Evolutionary conservation across 441 rosid species (phyloP).

Genomic region (Pelargonium australe): DNA sequence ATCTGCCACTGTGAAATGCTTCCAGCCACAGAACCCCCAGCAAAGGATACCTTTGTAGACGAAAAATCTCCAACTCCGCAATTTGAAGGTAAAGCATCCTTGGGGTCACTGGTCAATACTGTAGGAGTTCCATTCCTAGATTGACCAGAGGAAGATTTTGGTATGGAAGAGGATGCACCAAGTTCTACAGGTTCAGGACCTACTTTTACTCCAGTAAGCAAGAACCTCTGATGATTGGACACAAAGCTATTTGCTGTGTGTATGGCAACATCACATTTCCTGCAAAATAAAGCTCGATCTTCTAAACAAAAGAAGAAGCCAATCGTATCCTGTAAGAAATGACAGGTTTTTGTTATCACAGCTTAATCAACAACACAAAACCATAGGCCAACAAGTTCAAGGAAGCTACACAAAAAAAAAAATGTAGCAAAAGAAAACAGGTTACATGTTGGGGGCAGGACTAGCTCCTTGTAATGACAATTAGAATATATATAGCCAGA

Average conservation of each 20-base stretch:
- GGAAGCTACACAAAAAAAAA: background rate
- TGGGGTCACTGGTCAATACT: background rate
- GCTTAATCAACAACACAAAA: background rate
- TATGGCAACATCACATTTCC: slow-evolving; percentile 85
- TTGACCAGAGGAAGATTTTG: background rate
- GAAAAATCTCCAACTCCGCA: background rate
- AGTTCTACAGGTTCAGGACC: slow-evolving; percentile 43
- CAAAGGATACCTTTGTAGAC: background rate
- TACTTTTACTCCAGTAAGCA: slow-evolving; percentile 86
- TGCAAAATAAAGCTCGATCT: slow-evolving; percentile 86
- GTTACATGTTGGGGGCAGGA: background rate
- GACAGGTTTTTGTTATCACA: background rate
- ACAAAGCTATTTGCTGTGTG: slow-evolving; percentile 64
- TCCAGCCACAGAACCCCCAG: background rate
- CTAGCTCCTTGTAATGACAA: background rate
- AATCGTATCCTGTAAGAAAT: slow-evolving; percentile 51
- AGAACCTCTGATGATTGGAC: slow-evolving; percentile 80
- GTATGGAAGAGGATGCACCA: background rate
- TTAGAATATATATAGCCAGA: background rate
- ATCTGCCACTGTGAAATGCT: slow-evolving; percentile 1
- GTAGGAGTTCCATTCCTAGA: background rate
- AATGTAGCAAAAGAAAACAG: background rate
- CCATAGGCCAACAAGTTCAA: background rate
- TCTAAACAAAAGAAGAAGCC: slow-evolving; percentile 93
- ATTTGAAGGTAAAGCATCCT: background rate